phyloP scores from a whole-genome alignment of 2,329 filamentous ascomycete species.

The Nemania serpens region DNA sequence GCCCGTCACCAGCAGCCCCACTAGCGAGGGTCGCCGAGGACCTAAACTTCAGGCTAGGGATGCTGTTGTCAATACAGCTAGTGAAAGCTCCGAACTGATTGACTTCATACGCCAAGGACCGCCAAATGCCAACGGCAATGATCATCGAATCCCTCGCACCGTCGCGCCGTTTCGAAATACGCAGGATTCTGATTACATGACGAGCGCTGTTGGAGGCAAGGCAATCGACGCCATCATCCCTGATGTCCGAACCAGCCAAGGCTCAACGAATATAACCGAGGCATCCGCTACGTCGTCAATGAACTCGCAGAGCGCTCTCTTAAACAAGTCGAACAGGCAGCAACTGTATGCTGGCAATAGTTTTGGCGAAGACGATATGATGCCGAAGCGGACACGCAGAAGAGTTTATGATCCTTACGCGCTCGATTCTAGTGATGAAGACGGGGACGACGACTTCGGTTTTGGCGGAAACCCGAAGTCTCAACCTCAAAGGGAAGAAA shows the following conservation, averaged over 20 bases:
- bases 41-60: conserved; percentile 73
- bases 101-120: conserved; percentile 94
- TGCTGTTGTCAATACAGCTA: conserved; percentile 63
- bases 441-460: conserved; percentile 62
- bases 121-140: conserved; percentile 59
- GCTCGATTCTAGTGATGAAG: conserved; percentile 80
- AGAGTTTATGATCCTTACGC: conserved; percentile 88
- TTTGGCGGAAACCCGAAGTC: conserved; percentile 51
- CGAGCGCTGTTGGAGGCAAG: conserved; percentile 56
- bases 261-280: conserved; percentile 62
- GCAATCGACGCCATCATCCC: conserved; percentile 63
- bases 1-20: conserved; percentile 42
- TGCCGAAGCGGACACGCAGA: conserved; percentile 74
- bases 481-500: conserved; percentile 62
- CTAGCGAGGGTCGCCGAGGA: conserved; percentile 46
- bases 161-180: conserved; percentile 84
- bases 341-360: conserved; percentile 42
- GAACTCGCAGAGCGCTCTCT: conserved; percentile 75
- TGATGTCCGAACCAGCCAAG: conserved; percentile 60
- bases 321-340: conserved; percentile 50
- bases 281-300: conserved; percentile 66
- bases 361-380: conserved; percentile 57
- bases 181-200: conserved; percentile 81
- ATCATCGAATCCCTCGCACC: conserved; percentile 77
- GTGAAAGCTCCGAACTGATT: conserved; percentile 83